Base-by-base conservation (phyloP, 495 filamentous ascomycete genomes). In the Lophiotrema nucula region DNA sequence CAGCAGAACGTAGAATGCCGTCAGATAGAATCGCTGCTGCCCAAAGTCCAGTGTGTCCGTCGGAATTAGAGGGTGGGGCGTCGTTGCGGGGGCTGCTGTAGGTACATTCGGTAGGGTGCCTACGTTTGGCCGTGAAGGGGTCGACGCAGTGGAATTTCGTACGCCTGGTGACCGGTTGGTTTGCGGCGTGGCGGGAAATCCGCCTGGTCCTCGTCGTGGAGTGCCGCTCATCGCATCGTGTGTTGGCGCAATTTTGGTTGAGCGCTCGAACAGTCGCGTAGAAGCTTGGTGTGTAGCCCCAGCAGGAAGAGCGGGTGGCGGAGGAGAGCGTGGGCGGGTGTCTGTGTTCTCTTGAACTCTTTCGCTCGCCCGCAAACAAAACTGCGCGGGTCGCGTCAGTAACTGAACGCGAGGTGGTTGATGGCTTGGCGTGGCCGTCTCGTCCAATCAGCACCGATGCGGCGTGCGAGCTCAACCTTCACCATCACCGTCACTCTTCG, bases 21-120 rank as follows among this genome's bases (percentile, higher is more conserved):
- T 74, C 33, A 90, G 86, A 69, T 95, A 97, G 42, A 93, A 77
- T 23, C 93, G 81, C 73, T 98, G 93, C 13, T 85, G 86, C 2
- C 93, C 90, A 19, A 88, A 88, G 74, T 97, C 93, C 60, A 97
- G 73, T 33, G 93, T 67, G 42, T 77, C 74, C 45, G 85, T 73
- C 6, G 90, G 87, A 58, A 97, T 87, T 33, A 90, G 68, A n/a
- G 91, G 90, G n/a, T 64, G 68, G 33, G 65, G 45, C 31, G 74
- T 49, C 5, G 67, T 33, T 44, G 59, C 65, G 22, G 25, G 53
- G 6, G 47, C 31, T 16, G 56, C 59, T 21, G 49, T 53, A 21
- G 58, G 70, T 58, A 64, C 35, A 0, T 67, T 38, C 16, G 41
- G 48, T 12, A 69, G 58, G 24, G 58, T 22, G 15, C 56, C 22